These are phyloP conservation scores for Rugiboletus extremiorientalis DNA, from an alignment of 1,284 basidiomycete species.

Conservation along the genomic window DNA sequence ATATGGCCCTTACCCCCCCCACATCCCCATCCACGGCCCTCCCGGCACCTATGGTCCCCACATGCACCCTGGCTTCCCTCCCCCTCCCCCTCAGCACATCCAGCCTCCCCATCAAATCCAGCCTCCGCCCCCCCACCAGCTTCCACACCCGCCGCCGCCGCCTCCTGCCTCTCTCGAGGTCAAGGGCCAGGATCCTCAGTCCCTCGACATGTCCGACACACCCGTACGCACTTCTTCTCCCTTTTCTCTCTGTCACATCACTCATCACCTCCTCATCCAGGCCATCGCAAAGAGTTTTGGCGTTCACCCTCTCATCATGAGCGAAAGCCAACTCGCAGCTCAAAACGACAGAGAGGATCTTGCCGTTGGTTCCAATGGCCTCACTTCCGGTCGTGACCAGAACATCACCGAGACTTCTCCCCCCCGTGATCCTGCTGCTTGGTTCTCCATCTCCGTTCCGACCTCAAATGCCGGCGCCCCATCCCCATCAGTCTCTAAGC, in stretches of 20 bases:
- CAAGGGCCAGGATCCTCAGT: constrained; percentile 72
- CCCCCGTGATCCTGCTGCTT: constrained; percentile 61
- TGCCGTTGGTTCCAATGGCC: constrained; percentile 67
- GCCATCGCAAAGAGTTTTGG: constrained; percentile 78
- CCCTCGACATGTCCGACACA: constrained; percentile 72
- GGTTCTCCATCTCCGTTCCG: constrained; percentile 53
- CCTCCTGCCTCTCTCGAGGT: constrained; percentile 39
- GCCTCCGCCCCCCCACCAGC: constrained; percentile 33
- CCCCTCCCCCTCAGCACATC: constrained; percentile 39
- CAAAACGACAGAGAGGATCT: constrained; percentile 65
- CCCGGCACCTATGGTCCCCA: constrained; percentile 52
- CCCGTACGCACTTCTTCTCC: constrained; percentile 39
- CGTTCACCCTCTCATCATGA: constrained; percentile 67
- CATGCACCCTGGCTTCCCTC: constrained; percentile 55
- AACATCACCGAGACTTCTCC: constrained; percentile 51
- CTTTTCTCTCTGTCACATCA: constrained; percentile 1
- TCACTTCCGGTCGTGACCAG: constrained; percentile 66
- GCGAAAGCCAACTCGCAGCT: constrained; percentile 53
- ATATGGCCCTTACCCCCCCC: constrained; percentile 45
- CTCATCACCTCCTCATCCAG: constrained; percentile 29
- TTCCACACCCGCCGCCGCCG: constrained; percentile 23
- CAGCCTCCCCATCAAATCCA: constrained; percentile 36
- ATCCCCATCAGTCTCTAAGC: constrained; percentile 34
- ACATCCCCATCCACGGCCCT: constrained; percentile 48
- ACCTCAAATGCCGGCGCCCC: constrained; percentile 44